phyloP scores from a whole-genome alignment of 2,329 filamentous ascomycete genomes.

The Cryphonectria japonica region DNA sequence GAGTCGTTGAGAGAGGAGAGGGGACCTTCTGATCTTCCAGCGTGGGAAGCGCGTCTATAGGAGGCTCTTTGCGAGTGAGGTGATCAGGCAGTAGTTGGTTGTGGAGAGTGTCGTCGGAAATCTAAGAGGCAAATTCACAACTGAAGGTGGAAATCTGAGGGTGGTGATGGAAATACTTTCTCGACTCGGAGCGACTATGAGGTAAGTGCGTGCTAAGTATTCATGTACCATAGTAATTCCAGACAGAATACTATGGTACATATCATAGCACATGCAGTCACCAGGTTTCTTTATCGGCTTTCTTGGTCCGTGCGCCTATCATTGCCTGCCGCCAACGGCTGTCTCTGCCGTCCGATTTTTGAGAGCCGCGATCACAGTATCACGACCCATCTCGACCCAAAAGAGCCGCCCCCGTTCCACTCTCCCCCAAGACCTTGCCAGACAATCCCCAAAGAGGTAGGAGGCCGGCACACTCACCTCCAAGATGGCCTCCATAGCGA shows the following conservation, averaged over 20 bases:
- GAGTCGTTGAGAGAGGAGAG: background rate
- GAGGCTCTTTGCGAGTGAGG: background rate
- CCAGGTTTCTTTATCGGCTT: constrained; percentile 3
- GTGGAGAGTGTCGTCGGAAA: background rate
- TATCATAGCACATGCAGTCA: background rate
- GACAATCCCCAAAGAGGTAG: constrained; percentile 29
- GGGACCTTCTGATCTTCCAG: background rate
- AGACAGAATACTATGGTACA: background rate
- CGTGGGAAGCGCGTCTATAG: background rate
- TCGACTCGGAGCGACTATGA: background rate
- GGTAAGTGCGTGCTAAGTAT: background rate
- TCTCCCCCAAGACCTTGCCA: constrained; percentile 14
- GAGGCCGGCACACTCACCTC: constrained; percentile 24
- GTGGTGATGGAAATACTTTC: background rate
- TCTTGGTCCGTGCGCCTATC: background rate
- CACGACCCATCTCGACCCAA: background rate
- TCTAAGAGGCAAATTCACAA: background rate
- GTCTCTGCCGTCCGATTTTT: constrained; percentile 21
- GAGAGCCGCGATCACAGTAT: constrained; percentile 9
- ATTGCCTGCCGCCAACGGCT: constrained; percentile 24
- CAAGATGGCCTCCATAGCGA: constrained; percentile 32
- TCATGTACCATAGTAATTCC: background rate
- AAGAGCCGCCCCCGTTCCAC: background rate
- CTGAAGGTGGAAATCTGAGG: background rate
- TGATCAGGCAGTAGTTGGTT: background rate